Conservation (phyloP, 768 basidiomycete species). For the Tulasnella sp. region DNA sequence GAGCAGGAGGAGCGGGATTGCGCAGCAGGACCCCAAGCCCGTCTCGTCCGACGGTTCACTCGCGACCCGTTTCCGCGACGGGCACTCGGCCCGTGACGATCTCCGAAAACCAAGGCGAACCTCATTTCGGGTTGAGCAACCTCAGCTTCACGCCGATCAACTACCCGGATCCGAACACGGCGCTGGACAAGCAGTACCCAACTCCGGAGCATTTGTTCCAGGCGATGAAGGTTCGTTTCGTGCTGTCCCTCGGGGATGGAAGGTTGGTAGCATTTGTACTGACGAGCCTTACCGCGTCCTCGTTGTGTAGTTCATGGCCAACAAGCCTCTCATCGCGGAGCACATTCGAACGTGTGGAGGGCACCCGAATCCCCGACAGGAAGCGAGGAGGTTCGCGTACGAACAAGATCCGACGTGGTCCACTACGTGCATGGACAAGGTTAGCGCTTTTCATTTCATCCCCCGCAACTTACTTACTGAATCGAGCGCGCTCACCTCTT, state of each 20-base stretch:
- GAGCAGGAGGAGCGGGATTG: no score
- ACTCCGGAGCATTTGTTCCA: conserved; percentile 37
- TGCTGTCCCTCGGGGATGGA: not conserved
- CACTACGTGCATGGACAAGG: conserved; percentile 31
- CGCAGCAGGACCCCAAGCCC: not conserved
- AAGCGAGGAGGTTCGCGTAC: conserved; percentile 18
- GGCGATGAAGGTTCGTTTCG: conserved; percentile 26
- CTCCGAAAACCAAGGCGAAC: not conserved
- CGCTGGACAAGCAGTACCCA: conserved; percentile 39
- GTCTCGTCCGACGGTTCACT: not conserved
- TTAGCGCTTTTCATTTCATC: not conserved
- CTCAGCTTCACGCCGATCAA: not conserved
- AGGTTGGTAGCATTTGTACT: not conserved
- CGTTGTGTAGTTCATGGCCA: conserved; percentile 33
- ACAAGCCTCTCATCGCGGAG: conserved; percentile 37
- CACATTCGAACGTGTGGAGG: conserved; percentile 35
- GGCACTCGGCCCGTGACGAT: not conserved
- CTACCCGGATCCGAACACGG: conserved; percentile 15
- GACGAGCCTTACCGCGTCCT: not conserved
- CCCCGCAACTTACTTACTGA: not conserved
- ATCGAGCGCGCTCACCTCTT: not conserved
- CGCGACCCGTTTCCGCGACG: not conserved
- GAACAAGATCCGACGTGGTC: conserved; percentile 33
- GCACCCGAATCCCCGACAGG: not conserved
- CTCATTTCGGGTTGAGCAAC: conserved; percentile 2